Base-by-base conservation (phyloP, 225 moss, liverwort and hornwort species). In the Anthoceros angustus region DNA sequence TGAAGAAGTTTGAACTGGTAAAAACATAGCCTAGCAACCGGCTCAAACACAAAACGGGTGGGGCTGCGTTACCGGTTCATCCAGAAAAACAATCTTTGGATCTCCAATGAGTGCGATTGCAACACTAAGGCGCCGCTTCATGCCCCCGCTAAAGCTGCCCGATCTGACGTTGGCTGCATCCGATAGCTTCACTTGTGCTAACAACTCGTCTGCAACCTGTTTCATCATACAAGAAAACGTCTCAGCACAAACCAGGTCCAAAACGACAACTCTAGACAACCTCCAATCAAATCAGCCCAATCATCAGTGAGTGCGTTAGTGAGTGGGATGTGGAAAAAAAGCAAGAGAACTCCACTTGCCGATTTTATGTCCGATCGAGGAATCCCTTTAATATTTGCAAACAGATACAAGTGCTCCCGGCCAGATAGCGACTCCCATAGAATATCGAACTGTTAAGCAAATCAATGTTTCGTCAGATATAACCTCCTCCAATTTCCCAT, bases 71-170 rank as follows among this genome's bases (percentile, higher is more conserved):
- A 86, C 94, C 71, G 95, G 95, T 73, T 95, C 95, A 75, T 95
- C 95, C 1, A 95, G 84, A 65, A 83, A 95, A n/a, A 95, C 77
- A 42, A 95, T 86, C 46, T 83, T 91, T 9, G 95, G 95, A 68
- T 95, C 81, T 61, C 91, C 95, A 10, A 95, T 91, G 62, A 95
- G 85, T 40, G 95, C 95, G 42, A 95, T 91, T 12, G 95, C 95
- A 39, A 95, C 91, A 69, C 95, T 95, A 5, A 95, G 72, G 48
- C 95, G 79, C 49, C 95, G 88, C 80, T 91, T 95, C 95, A 95
- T 95, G 63, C 95, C 95, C 20, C 95, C 95, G 70, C 91, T 91
- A 77, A 88, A 95, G 66, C 88, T 91, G 48, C 91, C 91, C 42
- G 88, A 91, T 46, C 95, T 82, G 63, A 95, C 86, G 43, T 78